These are phyloP conservation scores for Euphorbia pulcherrima DNA, from an alignment of 345 rosid genomes.

Conservation along the genomic window DNA sequence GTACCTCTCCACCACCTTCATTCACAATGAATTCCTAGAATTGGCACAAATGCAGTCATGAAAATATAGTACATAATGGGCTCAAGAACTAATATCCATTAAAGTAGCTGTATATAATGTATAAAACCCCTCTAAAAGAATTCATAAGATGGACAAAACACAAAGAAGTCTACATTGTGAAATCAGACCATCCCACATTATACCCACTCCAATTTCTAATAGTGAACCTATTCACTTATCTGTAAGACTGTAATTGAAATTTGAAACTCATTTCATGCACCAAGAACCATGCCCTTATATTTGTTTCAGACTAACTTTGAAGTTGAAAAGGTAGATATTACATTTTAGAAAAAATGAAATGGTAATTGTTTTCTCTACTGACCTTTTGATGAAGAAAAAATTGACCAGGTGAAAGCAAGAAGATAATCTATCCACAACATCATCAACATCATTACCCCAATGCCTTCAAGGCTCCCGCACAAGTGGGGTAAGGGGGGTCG, in stretches of 20 bases:
- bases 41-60: constrained; percentile 9
- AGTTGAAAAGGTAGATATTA: background rate
- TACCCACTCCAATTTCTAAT: background rate
- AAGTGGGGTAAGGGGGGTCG: too few species aligned
- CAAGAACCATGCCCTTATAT: background rate
- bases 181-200: background rate
- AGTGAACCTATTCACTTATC: background rate
- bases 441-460: too few species aligned
- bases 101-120: too few species aligned
- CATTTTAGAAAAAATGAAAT: too few species aligned
- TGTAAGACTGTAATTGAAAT: too few species aligned
- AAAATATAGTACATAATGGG: background rate
- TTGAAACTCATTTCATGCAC: background rate
- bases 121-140: too few species aligned
- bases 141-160: background rate
- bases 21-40: constrained; percentile 73
- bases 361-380: too few species aligned
- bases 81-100: too few species aligned
- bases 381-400: too few species aligned
- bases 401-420: too few species aligned
- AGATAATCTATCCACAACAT: too few species aligned
- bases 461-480: too few species aligned
- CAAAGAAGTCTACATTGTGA: background rate
- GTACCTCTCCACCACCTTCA: constrained; percentile 90
- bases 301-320: background rate